Base-by-base conservation (phyloP, 768 basidiomycete genomes). In the Russula earlei region DNA sequence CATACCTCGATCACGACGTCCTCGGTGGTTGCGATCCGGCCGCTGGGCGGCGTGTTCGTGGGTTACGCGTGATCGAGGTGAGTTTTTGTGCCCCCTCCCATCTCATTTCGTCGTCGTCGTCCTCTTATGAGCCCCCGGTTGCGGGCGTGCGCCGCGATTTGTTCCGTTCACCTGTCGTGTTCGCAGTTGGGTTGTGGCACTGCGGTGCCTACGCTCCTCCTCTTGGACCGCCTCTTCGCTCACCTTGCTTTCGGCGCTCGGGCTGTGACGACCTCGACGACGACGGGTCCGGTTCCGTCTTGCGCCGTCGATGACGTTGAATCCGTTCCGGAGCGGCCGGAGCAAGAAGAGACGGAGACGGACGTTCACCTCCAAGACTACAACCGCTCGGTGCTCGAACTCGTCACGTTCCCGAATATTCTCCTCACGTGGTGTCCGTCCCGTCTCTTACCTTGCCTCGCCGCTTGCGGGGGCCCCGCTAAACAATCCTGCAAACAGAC, bases 111-210 rank as follows among this genome's bases (percentile, higher is more conserved):
- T 20, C 19, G 10, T 25, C 15, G 2, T 12, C 4, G 1, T 33
- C 11, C 15, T 36, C 15, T 36, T 9, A 14, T 4, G 34, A 14
- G 10, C 15, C 10, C 0, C 11, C 14, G 34, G 34, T 9, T 9
- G 12, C 14, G 7, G 34, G 22, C 27, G 27, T 47, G 53, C 24
- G 2, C 11, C 12, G 20, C 14, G 40, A 27, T 17, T 24, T 24
- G 33, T 68, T n/a, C n/a, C n/a, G n/a, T n/a, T n/a, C n/a, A n/a
- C 7, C 12, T 22, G 25, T 12, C 17, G 41, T 19, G 17, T 31
- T 14, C 9, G 5, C 53, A 97, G 93, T 68, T 96, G 49, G 95
- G 95, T 1, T 98, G 95, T 67, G 95, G 95, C 19, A 97, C 95
- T 0, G 88, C 86, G 0, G 70, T 96, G 0, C 95, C 95, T 0